phyloP scores from a whole-genome alignment of 768 basidiomycete species.

The Suillus subluteus region DNA sequence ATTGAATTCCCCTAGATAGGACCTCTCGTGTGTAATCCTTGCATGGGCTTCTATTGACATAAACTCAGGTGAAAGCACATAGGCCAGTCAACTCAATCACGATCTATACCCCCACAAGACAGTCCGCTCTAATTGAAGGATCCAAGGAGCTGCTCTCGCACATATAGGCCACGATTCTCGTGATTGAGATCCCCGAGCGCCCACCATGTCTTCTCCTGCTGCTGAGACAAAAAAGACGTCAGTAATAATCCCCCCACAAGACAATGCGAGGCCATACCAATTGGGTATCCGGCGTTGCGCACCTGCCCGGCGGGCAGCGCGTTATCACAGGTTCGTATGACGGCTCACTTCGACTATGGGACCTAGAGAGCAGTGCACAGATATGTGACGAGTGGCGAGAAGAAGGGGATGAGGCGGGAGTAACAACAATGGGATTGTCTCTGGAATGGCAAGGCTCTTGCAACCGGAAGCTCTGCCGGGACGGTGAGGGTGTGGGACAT shows the following conservation, averaged over 20 bases:
- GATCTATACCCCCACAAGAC: too few relatives aligned
- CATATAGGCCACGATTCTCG: too few relatives aligned
- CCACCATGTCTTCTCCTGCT: too few relatives aligned
- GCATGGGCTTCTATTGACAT: too few relatives aligned
- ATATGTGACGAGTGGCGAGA: conserved; percentile 13
- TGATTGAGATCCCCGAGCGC: too few relatives aligned
- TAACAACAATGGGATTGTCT: neutral
- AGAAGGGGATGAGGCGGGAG: neutral
- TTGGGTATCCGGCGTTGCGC: neutral
- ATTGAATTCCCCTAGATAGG: too few relatives aligned
- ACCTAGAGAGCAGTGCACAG: conserved; percentile 28
- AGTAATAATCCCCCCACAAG: neutral
- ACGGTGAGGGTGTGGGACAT: neutral
- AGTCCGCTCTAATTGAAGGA: too few relatives aligned
- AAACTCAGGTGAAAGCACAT: too few relatives aligned
- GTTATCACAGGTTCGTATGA: conserved; percentile 14
- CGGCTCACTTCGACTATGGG: conserved; percentile 17
- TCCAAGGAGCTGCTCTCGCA: too few relatives aligned
- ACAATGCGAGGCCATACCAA: too few relatives aligned
- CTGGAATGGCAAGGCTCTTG: neutral
- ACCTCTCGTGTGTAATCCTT: too few relatives aligned
- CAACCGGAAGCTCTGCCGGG: neutral
- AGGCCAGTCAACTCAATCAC: too few relatives aligned
- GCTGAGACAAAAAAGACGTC: neutral
- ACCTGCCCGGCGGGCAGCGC: neutral